Conservation (phyloP, 1,139 yeast species). For the Blastobotrys aristatus region DNA sequence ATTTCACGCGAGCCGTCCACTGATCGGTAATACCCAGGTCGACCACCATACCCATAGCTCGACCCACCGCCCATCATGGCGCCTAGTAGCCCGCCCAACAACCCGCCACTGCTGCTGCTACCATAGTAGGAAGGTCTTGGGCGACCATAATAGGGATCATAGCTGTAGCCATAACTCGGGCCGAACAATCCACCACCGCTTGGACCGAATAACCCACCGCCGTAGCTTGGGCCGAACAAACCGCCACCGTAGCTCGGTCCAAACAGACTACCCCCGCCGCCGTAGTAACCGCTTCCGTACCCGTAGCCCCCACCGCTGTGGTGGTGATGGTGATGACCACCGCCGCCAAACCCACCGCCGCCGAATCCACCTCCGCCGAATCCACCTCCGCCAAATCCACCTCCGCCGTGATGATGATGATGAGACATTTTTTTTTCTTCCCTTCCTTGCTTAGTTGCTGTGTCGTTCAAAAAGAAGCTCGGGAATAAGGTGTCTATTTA, state of each 20-base stretch:
- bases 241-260: neutral
- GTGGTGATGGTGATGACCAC: slow-evolving; percentile 3
- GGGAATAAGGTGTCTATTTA: no score
- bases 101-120: neutral
- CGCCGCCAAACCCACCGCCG: neutral
- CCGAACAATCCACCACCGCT: neutral
- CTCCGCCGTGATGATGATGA: neutral
- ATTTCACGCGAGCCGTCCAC: neutral
- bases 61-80: neutral
- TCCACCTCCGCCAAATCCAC: slow-evolving; percentile 1
- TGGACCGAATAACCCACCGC: neutral
- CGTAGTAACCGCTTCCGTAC: neutral
- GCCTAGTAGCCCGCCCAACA: neutral
- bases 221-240: neutral
- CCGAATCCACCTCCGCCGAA: neutral
- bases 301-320: neutral
- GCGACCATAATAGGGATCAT: neutral
- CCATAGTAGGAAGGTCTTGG: neutral
- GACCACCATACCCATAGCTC: neutral
- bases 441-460: neutral
- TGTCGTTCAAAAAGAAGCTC: neutral
- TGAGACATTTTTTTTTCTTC: slow-evolving; percentile 1
- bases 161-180: neutral
- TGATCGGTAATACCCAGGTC: neutral
- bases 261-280: neutral